Conservation (phyloP, 2,329 filamentous ascomycete genomes). For the Trichoderma pleuroti region DNA sequence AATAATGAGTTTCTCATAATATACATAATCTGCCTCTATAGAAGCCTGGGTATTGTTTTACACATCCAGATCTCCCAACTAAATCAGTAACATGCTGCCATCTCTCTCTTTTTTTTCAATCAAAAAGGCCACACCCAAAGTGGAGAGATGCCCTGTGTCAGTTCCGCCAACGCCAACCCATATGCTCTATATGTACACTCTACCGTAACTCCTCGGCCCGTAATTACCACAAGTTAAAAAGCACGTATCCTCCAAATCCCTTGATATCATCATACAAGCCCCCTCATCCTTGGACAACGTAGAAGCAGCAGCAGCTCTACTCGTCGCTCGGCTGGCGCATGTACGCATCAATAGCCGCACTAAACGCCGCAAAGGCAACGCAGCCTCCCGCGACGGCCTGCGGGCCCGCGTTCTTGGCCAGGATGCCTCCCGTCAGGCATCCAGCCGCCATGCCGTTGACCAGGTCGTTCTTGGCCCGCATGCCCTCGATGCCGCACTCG, state of each 20-base stretch:
- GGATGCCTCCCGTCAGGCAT: slow-evolving; percentile 83
- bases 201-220: slow-evolving; percentile 27
- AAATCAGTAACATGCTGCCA: background rate
- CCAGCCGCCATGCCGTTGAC: slow-evolving; percentile 83
- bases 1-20: background rate
- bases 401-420: slow-evolving; percentile 83
- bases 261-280: slow-evolving; percentile 14
- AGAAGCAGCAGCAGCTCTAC: slow-evolving; percentile 27
- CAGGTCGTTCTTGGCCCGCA: slow-evolving; percentile 90
- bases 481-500: slow-evolving; percentile 92
- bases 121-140: background rate
- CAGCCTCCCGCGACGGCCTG: slow-evolving; percentile 86
- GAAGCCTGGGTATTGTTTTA: slow-evolving; percentile 12
- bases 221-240: slow-evolving; percentile 18
- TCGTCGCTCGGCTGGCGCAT: slow-evolving; percentile 74
- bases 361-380: slow-evolving; percentile 90
- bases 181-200: slow-evolving; percentile 29
- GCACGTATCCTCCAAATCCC: background rate
- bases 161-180: slow-evolving; percentile 32
- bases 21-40: slow-evolving; percentile 10
- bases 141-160: slow-evolving; percentile 2
- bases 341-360: slow-evolving; percentile 85
- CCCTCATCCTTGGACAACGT: background rate
- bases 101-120: background rate
- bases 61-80: background rate